These are phyloP conservation scores for Cryptococcus sp. DNA, from an alignment of 1,284 basidiomycete genomes.

Conservation along the genomic window DNA sequence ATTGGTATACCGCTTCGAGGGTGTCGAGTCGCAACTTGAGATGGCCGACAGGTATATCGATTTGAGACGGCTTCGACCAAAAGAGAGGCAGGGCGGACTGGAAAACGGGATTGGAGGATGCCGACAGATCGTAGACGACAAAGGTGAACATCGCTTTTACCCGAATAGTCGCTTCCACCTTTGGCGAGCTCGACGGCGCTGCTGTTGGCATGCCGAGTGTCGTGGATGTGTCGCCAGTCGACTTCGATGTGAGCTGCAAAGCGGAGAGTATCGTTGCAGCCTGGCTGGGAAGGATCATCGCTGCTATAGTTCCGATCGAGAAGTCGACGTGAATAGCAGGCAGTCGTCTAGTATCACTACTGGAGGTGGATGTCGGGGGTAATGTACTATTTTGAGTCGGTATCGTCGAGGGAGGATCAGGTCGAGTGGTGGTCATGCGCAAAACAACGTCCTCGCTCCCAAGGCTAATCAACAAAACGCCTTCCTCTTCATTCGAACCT, in stretches of 20 bases:
- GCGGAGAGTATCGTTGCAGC: constrained; percentile 22
- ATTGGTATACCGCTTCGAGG: constrained; percentile 18
- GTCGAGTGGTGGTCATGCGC: constrained; percentile 25
- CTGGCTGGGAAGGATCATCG: constrained; percentile 27
- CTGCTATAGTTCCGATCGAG: constrained; percentile 23
- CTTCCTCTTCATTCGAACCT: constrained; percentile 11
- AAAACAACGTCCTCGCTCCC: constrained; percentile 39
- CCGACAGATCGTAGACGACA: constrained; percentile 29
- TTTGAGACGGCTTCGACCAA: constrained; percentile 30
- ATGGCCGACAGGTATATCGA: constrained; percentile 33
- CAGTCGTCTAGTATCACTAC: background rate
- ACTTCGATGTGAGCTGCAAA: constrained; percentile 5
- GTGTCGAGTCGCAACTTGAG: constrained; percentile 36
- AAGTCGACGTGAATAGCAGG: constrained; percentile 22
- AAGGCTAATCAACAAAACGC: constrained; percentile 30
- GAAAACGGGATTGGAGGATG: constrained; percentile 1
- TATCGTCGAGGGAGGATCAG: background rate
- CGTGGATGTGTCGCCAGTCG: background rate
- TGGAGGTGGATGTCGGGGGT: too few relatives aligned
- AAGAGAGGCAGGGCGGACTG: constrained; percentile 12
- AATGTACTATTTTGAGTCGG: too few relatives aligned
- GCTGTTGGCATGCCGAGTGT: too few relatives aligned
- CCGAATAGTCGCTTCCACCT: constrained; percentile 16
- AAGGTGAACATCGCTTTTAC: constrained; percentile 28
- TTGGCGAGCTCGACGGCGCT: background rate